A percentile compares a stretch with the other conserved stretches of the same genome.
These are phyloP conservation scores for Aspergillus diversus DNA, from an alignment of 495 filamentous ascomycete species.

Conservation along the genomic window DNA sequence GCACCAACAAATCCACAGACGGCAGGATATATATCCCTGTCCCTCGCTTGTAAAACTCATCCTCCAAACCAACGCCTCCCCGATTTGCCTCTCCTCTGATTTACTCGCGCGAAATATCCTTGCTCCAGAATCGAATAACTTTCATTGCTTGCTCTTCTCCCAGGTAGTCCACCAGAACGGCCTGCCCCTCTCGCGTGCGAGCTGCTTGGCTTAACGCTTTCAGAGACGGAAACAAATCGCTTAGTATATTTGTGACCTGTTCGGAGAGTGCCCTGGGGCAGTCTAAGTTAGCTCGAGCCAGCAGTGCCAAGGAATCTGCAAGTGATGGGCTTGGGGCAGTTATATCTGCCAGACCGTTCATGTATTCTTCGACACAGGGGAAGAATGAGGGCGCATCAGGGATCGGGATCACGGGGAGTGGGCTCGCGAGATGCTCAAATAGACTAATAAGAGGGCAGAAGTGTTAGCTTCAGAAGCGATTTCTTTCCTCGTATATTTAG, in stretches of 20 bases:
- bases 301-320: constrained; percentile 33
- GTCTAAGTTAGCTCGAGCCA: constrained; percentile 48
- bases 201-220: constrained; percentile 46
- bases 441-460: constrained; percentile 16
- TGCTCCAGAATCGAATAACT: constrained; percentile 52
- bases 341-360: constrained; percentile 20
- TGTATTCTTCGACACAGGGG: constrained; percentile 32
- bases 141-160: constrained; percentile 28
- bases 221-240: constrained; percentile 52
- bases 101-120: constrained; percentile 37
- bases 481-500: too few species aligned
- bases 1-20: too few species aligned
- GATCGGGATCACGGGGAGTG: constrained; percentile 40
- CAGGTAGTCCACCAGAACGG: constrained; percentile 42
- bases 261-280: constrained; percentile 33
- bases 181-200: constrained; percentile 36
- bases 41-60: too few species aligned
- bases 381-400: constrained; percentile 31
- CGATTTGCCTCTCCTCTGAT: not conserved
- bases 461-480: not conserved
- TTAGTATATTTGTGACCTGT: constrained; percentile 52
- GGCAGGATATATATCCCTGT: too few species aligned
- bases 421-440: constrained; percentile 23
- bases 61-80: too few species aligned
- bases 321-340: constrained; percentile 25